phyloP scores from a whole-genome alignment of 345 rosid genomes.

The Adansonia digitata region DNA sequence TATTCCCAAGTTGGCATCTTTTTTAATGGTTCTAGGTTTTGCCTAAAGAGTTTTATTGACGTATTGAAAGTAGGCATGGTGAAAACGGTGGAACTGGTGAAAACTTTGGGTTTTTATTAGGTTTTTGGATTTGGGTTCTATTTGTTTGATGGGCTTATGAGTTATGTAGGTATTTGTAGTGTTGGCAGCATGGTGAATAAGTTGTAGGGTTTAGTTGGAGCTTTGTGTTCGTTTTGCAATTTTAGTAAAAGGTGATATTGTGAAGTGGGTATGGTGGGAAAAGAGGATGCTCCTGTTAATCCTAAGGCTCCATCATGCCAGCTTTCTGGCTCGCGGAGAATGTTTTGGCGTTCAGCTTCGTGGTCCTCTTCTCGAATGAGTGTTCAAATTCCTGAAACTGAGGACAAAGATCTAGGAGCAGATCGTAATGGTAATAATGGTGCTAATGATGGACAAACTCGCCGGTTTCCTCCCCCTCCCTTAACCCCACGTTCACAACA shows the following conservation, averaged over 20 bases:
- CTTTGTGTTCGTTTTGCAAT: conserved; percentile 19
- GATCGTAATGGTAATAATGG: conserved; percentile 41
- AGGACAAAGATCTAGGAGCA: conserved; percentile 36
- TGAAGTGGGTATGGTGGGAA: conserved; percentile 69
- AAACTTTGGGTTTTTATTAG: conserved; percentile 11
- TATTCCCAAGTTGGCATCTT: neutral
- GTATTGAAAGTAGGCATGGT: conserved; percentile 10
- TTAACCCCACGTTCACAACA: conserved; percentile 91
- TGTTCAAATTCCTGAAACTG: conserved; percentile 46
- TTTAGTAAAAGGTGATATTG: conserved; percentile 8
- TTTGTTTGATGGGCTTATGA: neutral
- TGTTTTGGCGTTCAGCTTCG: conserved; percentile 95
- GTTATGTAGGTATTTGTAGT: conserved; percentile 4
- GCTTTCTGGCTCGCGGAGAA: conserved; percentile 57
- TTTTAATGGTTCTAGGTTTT: conserved; percentile 4
- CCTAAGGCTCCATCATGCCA: conserved; percentile 43
- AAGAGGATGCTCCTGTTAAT: conserved; percentile 67
- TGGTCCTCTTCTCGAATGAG: conserved; percentile 95
- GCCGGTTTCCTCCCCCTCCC: conserved; percentile 61
- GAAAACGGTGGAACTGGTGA: conserved; percentile 16
- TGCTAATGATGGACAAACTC: conserved; percentile 33
- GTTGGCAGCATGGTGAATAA: conserved; percentile 5
- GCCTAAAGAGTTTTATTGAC: neutral
- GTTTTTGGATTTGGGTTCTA: neutral
- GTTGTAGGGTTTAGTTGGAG: conserved; percentile 11